A percentile compares a stretch with the other conserved stretches of the same genome.
phyloP scores from a whole-genome alignment of 345 rosid genomes.

The Barbarea vulgaris region DNA sequence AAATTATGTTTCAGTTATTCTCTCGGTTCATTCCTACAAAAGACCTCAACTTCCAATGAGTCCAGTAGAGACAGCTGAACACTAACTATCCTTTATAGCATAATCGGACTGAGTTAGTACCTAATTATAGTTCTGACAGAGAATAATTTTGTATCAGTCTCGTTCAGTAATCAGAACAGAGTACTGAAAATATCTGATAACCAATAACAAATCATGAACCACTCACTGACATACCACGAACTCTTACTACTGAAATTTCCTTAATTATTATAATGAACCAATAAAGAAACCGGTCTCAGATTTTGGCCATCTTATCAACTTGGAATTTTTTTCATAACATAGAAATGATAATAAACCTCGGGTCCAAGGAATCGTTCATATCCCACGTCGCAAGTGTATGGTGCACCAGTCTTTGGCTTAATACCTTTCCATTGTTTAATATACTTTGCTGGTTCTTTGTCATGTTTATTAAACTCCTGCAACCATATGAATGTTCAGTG shows the following conservation, averaged over 20 bases:
- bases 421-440: slow-evolving; percentile 92
- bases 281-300: not conserved
- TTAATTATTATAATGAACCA: not conserved
- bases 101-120: not conserved
- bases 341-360: slow-evolving; percentile 63
- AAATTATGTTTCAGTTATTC: not conserved
- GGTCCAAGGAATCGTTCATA: slow-evolving; percentile 98
- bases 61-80: not conserved
- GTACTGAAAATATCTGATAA: not conserved
- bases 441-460: slow-evolving; percentile 89
- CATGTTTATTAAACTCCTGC: slow-evolving; percentile 96
- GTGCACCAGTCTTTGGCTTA: slow-evolving; percentile 97
- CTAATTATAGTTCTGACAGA: not conserved
- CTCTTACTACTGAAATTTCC: not conserved
- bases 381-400: slow-evolving; percentile 93
- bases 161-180: slow-evolving; percentile 1
- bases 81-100: not conserved
- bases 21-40: not conserved
- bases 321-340: not conserved
- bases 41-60: not conserved
- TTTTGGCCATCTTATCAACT: not conserved
- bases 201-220: not conserved
- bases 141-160: not conserved
- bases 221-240: not conserved
- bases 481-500: slow-evolving; percentile 33